Base-by-base conservation (phyloP, 2,329 filamentous ascomycete genomes). In the Alternaria triticimaculans region DNA sequence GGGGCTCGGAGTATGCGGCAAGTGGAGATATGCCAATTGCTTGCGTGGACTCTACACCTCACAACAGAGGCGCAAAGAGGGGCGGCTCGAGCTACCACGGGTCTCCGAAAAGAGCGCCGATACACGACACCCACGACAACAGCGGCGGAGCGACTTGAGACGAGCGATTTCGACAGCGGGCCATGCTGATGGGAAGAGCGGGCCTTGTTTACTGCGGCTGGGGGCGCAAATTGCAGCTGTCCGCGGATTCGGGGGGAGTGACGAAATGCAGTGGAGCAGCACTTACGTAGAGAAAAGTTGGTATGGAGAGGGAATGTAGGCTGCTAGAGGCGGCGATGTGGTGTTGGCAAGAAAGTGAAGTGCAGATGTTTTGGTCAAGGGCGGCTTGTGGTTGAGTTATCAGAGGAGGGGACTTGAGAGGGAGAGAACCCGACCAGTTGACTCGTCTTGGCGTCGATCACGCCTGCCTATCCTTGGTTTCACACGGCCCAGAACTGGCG, bases 251-350 rank as follows among this genome's bases (percentile, higher is more conserved):
- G 65, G 62, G 69, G 68, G 71, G 64, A 55, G 68, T 74, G 73
- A 76, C 71, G 72, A 67, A 68, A 70, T 69, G 64, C 55, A 62
- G 66, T 60, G 59, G 64, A 67, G 66, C 37, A 41, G 37, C 66
- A 79, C 77, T 79, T 79, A 78, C 76, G 69, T 58, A 66, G 67
- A 64, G 67, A 61, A 55, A 55, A 60, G 49, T 49, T 60, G 59
- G 62, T 66, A 63, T 50, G 26, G 60, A 51, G 63, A 56, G 50
- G 26, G 51, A 43, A 46, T 67, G 58, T 55, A 51, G 60, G 54
- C 30, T 57, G 58, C 46, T 51, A 59, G 48, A 61, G 58, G 65
- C 57, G 64, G 18, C 56, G 57, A 37, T 50, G 68, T 60, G 56
- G 65, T 62, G 65, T 46, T 65, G 69, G 63, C 61, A 64, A 67